These are phyloP conservation scores for Microbotryum scabiosae DNA, from an alignment of 1,284 basidiomycete genomes.

Conservation along the genomic window DNA sequence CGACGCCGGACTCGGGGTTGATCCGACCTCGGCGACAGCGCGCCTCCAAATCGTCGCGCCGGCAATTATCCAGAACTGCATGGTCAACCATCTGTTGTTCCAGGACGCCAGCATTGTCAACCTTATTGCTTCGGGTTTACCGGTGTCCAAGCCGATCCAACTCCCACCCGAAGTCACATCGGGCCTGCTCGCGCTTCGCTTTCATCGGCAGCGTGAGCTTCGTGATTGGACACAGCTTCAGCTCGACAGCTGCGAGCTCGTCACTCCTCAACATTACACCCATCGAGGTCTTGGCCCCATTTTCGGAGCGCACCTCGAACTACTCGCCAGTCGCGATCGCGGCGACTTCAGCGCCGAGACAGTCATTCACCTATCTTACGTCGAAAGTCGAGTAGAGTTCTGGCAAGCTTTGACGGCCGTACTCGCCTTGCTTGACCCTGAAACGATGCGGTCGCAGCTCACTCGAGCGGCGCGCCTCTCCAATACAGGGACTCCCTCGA, in stretches of 20 bases:
- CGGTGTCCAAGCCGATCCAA: slow-evolving; percentile 2
- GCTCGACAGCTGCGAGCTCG: slow-evolving; percentile 6
- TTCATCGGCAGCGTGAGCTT: slow-evolving; percentile 48
- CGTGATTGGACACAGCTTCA: slow-evolving; percentile 54
- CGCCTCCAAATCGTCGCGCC: slow-evolving; percentile 4
- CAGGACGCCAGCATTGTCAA: slow-evolving; percentile 17
- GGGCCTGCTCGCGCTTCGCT: slow-evolving; percentile 54
- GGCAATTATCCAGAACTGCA: slow-evolving; percentile 11
- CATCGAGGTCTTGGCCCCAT: slow-evolving; percentile 4
- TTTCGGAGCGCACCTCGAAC: slow-evolving; percentile 23
- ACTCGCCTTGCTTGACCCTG: slow-evolving; percentile 11
- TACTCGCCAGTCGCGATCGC: slow-evolving; percentile 24
- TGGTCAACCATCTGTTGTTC: slow-evolving; percentile 18
- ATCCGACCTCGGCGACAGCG: not conserved
- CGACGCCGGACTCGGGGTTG: slow-evolving; percentile 16
- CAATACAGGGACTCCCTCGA: not conserved
- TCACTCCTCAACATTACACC: not conserved
- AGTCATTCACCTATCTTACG: slow-evolving; percentile 17
- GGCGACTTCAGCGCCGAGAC: slow-evolving; percentile 9
- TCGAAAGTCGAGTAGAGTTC: slow-evolving; percentile 8
- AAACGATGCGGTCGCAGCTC: slow-evolving; percentile 18
- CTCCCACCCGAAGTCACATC: slow-evolving; percentile 39
- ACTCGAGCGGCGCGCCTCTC: not conserved
- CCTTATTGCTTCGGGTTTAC: slow-evolving; percentile 12
- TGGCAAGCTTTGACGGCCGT: slow-evolving; percentile 20